Evolutionary conservation across 257 asterid genomes (phyloP), one percentile per base, ranked within the genome.

Genomic region (Gentiana straminea): DNA sequence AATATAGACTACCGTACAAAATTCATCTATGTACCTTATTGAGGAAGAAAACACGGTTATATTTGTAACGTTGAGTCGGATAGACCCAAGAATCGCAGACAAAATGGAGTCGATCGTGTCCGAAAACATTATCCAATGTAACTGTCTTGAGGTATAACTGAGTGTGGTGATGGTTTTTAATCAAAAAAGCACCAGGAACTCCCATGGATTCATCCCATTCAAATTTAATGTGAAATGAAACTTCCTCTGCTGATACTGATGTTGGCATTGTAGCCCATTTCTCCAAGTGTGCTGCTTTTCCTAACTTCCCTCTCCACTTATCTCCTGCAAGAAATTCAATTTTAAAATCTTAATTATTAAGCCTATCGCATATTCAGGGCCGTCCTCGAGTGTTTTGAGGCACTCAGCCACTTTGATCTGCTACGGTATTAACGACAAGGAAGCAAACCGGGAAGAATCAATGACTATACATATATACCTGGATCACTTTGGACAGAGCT

Each of bases 51-150:
- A 90, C 67, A 6, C 98, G 94, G 34, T 80, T 76, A 7, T 77
- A 65, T 34, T 73, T 70, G 69, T 82, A 90, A 3, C 82, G 86
- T n/a, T 67, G 78, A 0, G 64, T 57, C 3, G 98, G 96, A 70
- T 84, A 90, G 47, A 90, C 84, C 98, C 96, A 90, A 2, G 96
- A 90, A 58, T 86, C 77, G 74, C 98, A 90, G 59, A 70, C 72
- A 38, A 86, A 90, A 54, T 78, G 83, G 66, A 86, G 60, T 8
- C 49, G 68, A 12, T 84, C 91, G 0, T 80, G 85, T 2, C 81
- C 85, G 1, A 86, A 91, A 65, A 90, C 91, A 41, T 76, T 74
- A 5, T 77, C 71, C 52, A 90, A 70, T 59, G 81, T 70, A 57
- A 90, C 68, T 7, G 81, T 75, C 69, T 78, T 84, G 57, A 90